Conservation (phyloP, 352 stramenopile species). For the Globisporangium acanthophoron region DNA sequence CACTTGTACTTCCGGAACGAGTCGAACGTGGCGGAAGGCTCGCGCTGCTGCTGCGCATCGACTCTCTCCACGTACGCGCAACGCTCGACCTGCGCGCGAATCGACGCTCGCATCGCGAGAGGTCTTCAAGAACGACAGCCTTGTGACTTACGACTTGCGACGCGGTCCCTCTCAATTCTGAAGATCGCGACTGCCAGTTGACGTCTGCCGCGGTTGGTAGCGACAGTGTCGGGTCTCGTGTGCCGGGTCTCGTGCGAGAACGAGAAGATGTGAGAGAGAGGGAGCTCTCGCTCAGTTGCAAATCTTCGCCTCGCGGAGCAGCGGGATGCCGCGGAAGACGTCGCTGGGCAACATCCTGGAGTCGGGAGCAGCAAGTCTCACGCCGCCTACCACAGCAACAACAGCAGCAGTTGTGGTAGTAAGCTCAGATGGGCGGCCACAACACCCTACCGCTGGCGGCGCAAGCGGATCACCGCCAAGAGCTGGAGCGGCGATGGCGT, state of each 20-base stretch:
- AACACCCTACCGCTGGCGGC: not conserved
- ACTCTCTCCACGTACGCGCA: constrained; percentile 35
- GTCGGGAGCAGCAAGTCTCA: not conserved
- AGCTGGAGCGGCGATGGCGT: not conserved
- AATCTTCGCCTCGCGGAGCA: constrained; percentile 10
- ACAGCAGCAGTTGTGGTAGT: too few species aligned
- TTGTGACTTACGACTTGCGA: not conserved
- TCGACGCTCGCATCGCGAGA: constrained; percentile 8
- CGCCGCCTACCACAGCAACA: not conserved
- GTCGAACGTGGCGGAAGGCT: constrained; percentile 16
- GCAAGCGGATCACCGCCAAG: not conserved
- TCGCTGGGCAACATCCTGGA: constrained; percentile 36
- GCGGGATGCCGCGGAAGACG: constrained; percentile 20
- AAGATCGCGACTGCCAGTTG: not conserved
- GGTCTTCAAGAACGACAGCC: not conserved
- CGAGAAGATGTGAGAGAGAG: not conserved
- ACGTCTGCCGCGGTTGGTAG: not conserved
- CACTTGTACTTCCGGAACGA: constrained; percentile 47
- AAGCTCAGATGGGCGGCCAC: not conserved
- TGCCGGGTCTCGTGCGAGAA: constrained; percentile 1
- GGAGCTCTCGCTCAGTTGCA: not conserved
- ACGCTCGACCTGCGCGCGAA: constrained; percentile 33
- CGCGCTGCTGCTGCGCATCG: constrained; percentile 12
- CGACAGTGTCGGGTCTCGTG: not conserved
- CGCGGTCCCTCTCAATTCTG: not conserved